These are phyloP conservation scores for Mycotypha africana DNA, from an alignment of 371 early-diverging fungal species.

Conservation along the genomic window DNA sequence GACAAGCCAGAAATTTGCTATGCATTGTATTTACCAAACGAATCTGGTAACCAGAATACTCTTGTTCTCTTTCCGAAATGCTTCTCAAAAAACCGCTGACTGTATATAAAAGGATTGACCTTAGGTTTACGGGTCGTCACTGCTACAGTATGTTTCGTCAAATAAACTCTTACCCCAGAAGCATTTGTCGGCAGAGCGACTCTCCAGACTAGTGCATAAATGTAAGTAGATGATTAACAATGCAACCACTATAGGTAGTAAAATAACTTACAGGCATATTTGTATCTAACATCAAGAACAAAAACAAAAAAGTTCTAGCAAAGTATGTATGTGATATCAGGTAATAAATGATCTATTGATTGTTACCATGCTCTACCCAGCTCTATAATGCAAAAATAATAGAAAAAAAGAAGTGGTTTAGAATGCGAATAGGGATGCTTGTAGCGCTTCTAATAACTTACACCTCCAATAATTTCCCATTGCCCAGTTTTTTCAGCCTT, in stretches of 20 bases:
- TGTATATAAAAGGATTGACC: conserved; percentile 1
- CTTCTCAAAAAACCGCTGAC: conserved; percentile 82
- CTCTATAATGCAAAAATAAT: conserved; percentile 17
- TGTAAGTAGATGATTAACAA: background rate
- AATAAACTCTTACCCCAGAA: conserved; percentile 53
- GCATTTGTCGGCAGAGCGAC: conserved; percentile 87
- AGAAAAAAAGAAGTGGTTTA: background rate
- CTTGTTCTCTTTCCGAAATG: conserved; percentile 76
- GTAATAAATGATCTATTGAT: no score
- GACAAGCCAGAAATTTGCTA: no score
- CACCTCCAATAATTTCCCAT: conserved; percentile 93
- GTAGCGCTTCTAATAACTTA: conserved; percentile 12
- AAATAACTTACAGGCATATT: conserved; percentile 72
- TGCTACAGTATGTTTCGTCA: no score
- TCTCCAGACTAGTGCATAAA: conserved; percentile 90
- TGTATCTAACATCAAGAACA: conserved; percentile 68
- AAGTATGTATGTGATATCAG: no score
- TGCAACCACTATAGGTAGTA: background rate
- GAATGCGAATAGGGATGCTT: no score
- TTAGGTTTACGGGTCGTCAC: no score
- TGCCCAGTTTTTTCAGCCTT: conserved; percentile 64
- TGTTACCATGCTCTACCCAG: conserved; percentile 52
- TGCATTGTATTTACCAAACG: conserved; percentile 56
- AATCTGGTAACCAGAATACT: conserved; percentile 96
- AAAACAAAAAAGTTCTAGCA: background rate